Percentiles rank a stretch among this genome's conserved stretches.
Evolutionary conservation across 306 rosid species (phyloP).

Genomic region (Arachis stenosperma): DNA sequence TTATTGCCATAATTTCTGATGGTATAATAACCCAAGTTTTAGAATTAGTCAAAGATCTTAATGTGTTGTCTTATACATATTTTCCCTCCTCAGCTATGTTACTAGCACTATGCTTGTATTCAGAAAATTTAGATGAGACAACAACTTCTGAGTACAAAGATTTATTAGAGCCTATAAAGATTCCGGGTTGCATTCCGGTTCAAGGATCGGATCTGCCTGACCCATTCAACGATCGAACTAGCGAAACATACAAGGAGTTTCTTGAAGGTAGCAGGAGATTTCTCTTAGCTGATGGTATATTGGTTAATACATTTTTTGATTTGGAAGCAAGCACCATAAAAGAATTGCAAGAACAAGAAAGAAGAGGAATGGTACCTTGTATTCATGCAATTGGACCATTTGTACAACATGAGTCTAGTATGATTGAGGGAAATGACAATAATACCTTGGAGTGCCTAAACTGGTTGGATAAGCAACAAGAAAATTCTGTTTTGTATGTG

Average conservation of each 20-base stretch:
- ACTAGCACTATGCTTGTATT: background rate
- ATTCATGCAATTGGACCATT: conserved; percentile 33
- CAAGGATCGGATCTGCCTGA: conserved; percentile 28
- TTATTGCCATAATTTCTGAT: conserved; percentile 24
- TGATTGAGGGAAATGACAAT: background rate
- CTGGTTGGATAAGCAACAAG: conserved; percentile 44
- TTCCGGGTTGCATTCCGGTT: conserved; percentile 40
- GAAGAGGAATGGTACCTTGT: conserved; percentile 1
- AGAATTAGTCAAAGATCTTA: conserved; percentile 25
- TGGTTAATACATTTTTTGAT: conserved; percentile 30
- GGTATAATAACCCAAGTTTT: background rate
- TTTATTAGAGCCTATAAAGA: background rate
- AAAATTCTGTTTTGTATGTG: conserved; percentile 41
- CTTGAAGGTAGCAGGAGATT: background rate
- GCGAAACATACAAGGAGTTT: background rate
- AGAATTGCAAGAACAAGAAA: conserved; percentile 30
- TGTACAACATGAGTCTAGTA: background rate
- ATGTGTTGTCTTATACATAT: conserved; percentile 30
- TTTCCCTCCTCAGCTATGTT: background rate
- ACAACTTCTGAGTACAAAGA: conserved; percentile 33
- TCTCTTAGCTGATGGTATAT: conserved; percentile 18
- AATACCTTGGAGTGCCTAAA: conserved; percentile 6
- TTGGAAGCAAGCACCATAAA: conserved; percentile 26
- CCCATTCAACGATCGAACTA: conserved; percentile 15
- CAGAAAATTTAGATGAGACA: conserved; percentile 20